Base-by-base conservation (phyloP, 495 filamentous ascomycete genomes). In the Aspergillus carlsbadensis region DNA sequence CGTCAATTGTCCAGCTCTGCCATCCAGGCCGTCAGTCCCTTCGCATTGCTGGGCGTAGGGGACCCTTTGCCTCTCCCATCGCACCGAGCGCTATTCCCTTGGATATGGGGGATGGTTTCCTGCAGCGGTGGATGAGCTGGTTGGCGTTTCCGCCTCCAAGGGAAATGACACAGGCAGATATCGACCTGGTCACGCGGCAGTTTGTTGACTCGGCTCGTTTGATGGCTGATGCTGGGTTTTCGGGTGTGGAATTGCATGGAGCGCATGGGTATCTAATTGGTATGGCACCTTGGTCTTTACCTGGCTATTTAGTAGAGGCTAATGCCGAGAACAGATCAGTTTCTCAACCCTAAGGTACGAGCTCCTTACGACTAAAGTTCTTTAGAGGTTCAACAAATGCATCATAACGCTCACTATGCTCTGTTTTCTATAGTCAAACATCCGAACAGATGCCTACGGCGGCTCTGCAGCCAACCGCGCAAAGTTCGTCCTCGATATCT, bases 221-320 rank as follows among this genome's bases (percentile, higher is more conserved):
- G 17, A 77, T 79, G 51, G 65, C 76, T 3, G 71, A 74, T 52
- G 74, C 73, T 35, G 83, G 83, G 1, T 82, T 84, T 57, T 78
- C 79, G 47, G 82, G 79, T 0, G 56, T 85, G 14, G 76, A 85
- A 67, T 64, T 85, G 31, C 82, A 85, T 68, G 78, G 65, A 24
- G 81, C 83, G 17, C 82, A 87, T 69, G 82, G 84, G 22, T 86
- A 84, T 67, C 66, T 86, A 39, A 66, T 84, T 18, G 74, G 75
- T 71, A 69, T 62, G 64, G 71, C 72, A 6, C 43, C 14, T 14
- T 42, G 22, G 39, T 43, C 14, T 52, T 29, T 10, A 8, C 7
- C 18, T 10, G n/a, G 10, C 5, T 21, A 1, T 1, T 43, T 8
- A 33, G 24, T 50, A 34, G 36, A 13, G 44, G 45, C 58, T 68